These are phyloP conservation scores for Carex myosuroides DNA, from an alignment of 176 grass and related monocot genomes.

Conservation along the genomic window DNA sequence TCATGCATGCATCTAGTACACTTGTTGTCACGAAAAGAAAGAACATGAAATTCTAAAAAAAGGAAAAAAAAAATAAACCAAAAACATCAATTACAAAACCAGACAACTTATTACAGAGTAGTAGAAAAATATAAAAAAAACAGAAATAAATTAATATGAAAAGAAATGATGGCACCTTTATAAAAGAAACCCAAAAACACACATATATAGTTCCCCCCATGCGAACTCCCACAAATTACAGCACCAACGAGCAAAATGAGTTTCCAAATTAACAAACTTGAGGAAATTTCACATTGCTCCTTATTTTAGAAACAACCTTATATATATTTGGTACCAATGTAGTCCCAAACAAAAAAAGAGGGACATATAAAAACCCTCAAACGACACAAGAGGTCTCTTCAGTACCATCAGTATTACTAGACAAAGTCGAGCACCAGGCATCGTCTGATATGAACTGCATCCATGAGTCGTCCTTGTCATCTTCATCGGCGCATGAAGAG, in stretches of 20 bases:
- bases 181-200: neutral
- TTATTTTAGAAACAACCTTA: neutral
- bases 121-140: neutral
- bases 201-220: neutral
- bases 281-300: neutral
- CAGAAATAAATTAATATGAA: neutral
- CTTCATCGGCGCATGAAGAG: constrained; percentile 43
- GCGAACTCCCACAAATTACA: neutral
- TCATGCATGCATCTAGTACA: neutral
- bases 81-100: neutral
- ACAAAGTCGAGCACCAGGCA: constrained; percentile 55
- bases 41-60: neutral
- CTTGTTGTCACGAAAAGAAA: neutral
- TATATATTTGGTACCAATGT: constrained; percentile 22
- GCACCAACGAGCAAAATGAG: neutral
- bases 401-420: constrained; percentile 22
- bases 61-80: neutral
- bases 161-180: neutral
- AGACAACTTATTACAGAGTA: constrained; percentile 1
- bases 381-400: constrained; percentile 44
- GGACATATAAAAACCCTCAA: neutral
- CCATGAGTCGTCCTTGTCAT: constrained; percentile 69
- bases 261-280: constrained; percentile 7
- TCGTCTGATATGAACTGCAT: constrained; percentile 93
- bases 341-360: constrained; percentile 20